Evolutionary conservation across 78 protist species (phyloP).

Genomic region (Dictyostelium brefeldianum): DNA sequence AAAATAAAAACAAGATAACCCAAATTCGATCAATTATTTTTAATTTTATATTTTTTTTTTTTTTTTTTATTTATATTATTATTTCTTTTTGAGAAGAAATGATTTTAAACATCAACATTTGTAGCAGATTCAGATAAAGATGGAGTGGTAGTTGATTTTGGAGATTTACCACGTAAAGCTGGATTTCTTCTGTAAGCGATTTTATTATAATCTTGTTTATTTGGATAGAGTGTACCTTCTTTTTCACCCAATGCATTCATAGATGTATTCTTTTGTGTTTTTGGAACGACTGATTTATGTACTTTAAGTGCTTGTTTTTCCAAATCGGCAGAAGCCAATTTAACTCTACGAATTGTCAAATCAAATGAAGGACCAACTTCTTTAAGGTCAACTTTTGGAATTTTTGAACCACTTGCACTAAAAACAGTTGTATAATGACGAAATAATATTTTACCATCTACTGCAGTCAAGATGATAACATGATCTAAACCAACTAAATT

Average conservation of each 20-base stretch:
- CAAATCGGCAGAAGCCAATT: conserved; percentile 65
- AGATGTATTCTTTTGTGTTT: conserved; percentile 1
- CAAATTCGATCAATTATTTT: too few species aligned
- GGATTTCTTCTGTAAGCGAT: conserved; percentile 18
- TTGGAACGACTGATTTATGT: conserved; percentile 18
- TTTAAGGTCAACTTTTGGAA: conserved; percentile 85
- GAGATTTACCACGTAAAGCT: conserved; percentile 14
- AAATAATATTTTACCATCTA: conserved; percentile 53
- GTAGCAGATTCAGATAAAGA: neutral
- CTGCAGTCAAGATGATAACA: conserved; percentile 83
- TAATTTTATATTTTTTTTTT: too few species aligned
- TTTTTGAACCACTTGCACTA: conserved; percentile 86
- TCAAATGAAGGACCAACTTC: conserved; percentile 91
- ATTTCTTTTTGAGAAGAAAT: too few species aligned
- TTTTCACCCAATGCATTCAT: neutral
- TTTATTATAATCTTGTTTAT: neutral
- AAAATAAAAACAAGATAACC: too few species aligned
- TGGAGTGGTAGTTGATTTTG: too few species aligned
- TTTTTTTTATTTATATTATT: too few species aligned
- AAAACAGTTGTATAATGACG: conserved; percentile 75
- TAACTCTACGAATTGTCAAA: conserved; percentile 73
- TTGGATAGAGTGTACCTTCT: conserved; percentile 17
- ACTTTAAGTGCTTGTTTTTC: conserved; percentile 24
- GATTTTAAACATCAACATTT: conserved; percentile 17
- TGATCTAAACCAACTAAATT: conserved; percentile 90